Evolutionary conservation across 2,329 filamentous ascomycete species (phyloP).

Genomic region (Hypoxylon sp.): DNA sequence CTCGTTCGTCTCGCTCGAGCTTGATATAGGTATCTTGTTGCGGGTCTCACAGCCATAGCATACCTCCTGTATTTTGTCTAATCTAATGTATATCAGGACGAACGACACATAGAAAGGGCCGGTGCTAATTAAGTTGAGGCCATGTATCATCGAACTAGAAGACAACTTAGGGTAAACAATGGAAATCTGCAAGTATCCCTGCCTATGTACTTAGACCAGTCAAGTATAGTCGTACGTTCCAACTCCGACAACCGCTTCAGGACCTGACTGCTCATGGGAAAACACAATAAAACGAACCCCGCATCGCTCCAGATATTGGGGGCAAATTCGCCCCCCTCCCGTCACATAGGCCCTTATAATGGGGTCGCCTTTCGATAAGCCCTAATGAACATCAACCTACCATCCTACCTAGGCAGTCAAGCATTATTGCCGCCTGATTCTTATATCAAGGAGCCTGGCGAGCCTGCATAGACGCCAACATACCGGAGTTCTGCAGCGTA

Average conservation of each 20-base stretch:
- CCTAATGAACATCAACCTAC: neutral
- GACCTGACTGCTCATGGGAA: neutral
- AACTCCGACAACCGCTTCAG: neutral
- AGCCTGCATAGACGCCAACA: neutral
- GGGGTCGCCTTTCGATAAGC: neutral
- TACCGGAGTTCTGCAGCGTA: neutral
- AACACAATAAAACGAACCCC: conserved; percentile 31
- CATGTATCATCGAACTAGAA: conserved; percentile 3
- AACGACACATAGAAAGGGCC: neutral
- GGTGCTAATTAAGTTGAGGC: conserved; percentile 1
- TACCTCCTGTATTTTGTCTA: neutral
- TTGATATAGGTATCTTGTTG: neutral
- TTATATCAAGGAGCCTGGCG: neutral
- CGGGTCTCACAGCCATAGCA: neutral
- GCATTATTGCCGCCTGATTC: neutral
- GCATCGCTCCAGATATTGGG: conserved; percentile 17
- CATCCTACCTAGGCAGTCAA: neutral
- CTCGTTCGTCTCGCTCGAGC: neutral
- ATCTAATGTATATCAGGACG: neutral
- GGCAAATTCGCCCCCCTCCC: conserved; percentile 12
- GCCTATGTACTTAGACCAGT: neutral
- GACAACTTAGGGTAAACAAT: neutral
- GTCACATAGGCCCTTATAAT: neutral
- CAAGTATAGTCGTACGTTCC: neutral
- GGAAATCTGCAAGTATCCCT: neutral